phyloP scores from a whole-genome alignment of 2,329 filamentous ascomycete species.

The Thielaviopsis punctulata region DNA sequence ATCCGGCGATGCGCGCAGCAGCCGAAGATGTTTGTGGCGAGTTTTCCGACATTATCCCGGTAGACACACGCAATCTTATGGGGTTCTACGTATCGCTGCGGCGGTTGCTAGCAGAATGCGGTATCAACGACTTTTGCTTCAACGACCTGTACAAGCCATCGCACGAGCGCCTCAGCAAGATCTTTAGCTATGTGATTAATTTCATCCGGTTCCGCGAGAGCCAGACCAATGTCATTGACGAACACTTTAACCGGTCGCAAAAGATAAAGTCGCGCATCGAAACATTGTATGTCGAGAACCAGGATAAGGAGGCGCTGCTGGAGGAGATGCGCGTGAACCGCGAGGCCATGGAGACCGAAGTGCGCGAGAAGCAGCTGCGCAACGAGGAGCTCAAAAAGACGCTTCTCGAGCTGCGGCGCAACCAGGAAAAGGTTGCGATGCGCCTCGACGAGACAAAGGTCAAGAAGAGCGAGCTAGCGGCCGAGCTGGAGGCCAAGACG shows the following conservation, averaged over 20 bases:
- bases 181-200: constrained; percentile 96
- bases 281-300: constrained; percentile 66
- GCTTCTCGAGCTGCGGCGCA: constrained; percentile 61
- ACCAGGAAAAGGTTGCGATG: constrained; percentile 67
- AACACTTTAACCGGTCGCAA: constrained; percentile 85
- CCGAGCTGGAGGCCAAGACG: constrained; percentile 53
- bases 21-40: constrained; percentile 75
- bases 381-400: constrained; percentile 77
- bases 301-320: constrained; percentile 65
- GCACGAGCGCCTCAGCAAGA: constrained; percentile 76
- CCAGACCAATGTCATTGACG: constrained; percentile 75
- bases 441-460: constrained; percentile 69
- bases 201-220: constrained; percentile 94
- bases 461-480: constrained; percentile 61
- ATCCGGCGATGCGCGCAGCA: constrained; percentile 86
- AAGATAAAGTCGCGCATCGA: constrained; percentile 77
- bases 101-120: constrained; percentile 68
- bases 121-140: constrained; percentile 86
- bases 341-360: constrained; percentile 61
- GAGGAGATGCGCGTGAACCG: constrained; percentile 68
- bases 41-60: constrained; percentile 66
- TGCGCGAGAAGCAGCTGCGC: constrained; percentile 67
- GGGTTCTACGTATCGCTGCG: constrained; percentile 81
- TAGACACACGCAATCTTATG: constrained; percentile 86
- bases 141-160: constrained; percentile 82